Conservation (phyloP, 352 stramenopile genomes). For the Pythium periplocum region DNA sequence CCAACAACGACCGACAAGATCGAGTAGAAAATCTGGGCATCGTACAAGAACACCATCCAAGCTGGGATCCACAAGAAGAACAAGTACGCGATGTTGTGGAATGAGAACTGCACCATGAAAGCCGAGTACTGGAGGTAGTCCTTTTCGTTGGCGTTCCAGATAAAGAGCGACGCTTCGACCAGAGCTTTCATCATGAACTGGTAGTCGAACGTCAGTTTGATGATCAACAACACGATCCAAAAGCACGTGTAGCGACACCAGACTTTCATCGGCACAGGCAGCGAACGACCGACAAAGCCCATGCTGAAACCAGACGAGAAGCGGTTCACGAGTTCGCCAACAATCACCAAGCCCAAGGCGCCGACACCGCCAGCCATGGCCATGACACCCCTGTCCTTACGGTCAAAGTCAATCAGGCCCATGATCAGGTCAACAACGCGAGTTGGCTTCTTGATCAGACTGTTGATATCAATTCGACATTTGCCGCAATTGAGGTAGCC, state of each 20-base stretch:
- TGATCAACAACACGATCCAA: slow-evolving; percentile 65
- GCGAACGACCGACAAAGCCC: slow-evolving; percentile 68
- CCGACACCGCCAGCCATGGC: slow-evolving; percentile 53
- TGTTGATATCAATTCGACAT: slow-evolving; percentile 65
- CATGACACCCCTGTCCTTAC: slow-evolving; percentile 49
- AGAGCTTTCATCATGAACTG: slow-evolving; percentile 82
- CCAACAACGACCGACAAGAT: slow-evolving; percentile 73
- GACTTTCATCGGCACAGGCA: slow-evolving; percentile 59
- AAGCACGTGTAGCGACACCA: slow-evolving; percentile 83
- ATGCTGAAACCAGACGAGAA: slow-evolving; percentile 62
- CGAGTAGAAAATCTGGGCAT: slow-evolving; percentile 85
- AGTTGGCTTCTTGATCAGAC: slow-evolving; percentile 47
- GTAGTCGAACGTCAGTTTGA: slow-evolving; percentile 86
- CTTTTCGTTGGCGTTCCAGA: slow-evolving; percentile 69
- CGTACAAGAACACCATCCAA: slow-evolving; percentile 85
- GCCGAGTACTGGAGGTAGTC: slow-evolving; percentile 77
- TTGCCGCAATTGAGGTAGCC: slow-evolving; percentile 72
- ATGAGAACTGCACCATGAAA: slow-evolving; percentile 78
- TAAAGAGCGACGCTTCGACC: slow-evolving; percentile 81
- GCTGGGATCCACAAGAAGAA: slow-evolving; percentile 78
- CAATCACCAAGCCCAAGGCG: slow-evolving; percentile 39
- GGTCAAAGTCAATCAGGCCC: slow-evolving; percentile 40
- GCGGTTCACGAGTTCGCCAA: slow-evolving; percentile 72
- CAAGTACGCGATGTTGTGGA: slow-evolving; percentile 85
- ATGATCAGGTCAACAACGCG: slow-evolving; percentile 52